Base-by-base conservation (phyloP, 2,329 filamentous ascomycete species). In the Alternaria sp. region DNA sequence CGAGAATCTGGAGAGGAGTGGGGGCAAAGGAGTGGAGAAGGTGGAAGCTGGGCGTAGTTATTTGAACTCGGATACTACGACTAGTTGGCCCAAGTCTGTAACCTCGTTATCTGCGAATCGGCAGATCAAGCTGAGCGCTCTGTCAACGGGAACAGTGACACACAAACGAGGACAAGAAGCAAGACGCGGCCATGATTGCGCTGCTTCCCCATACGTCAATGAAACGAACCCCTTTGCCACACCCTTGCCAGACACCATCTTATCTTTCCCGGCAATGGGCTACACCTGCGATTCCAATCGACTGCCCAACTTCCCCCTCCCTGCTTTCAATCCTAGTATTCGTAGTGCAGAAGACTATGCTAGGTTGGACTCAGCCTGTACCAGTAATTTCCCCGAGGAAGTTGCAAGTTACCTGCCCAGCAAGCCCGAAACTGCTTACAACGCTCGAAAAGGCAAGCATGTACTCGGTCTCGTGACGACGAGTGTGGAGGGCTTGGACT, bases 391-490 rank as follows among this genome's bases (percentile, higher is more conserved):
- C 14, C 30, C 18, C 12, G 20, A 4, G 6, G 36, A 59, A 14
- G 58, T 12, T 12, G 2, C 18, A 10, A 11, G 10, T 12, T 22
- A 41, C 18, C 38, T 41, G 10, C 38, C 38, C 2, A 0, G 2
- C 5, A 22, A 62, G 28, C n/a, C 46, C 3, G 22, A 48, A n/a
- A 59, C 51, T 0, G 56, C 66, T 3, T 66, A 62, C 43, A 60
- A 64, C 22, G 59, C 59, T 18, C 50, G 59, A 3, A 70, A 76
- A 36, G 69, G 70, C 1, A 74, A 72, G 34, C 63, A 70, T 9
- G 59, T 74, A 2, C 63, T 73, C 1, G 68, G 72, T 2, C 57
- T 50, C 63, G 25, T 36, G 32, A 12, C 14, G 12, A 36, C 14
- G 32, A 16, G 32, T 2, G 57, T 12, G 59, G 58, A 12, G 12